phyloP scores from a whole-genome alignment of 805 yeast genomes.

The Saccharomycopsis sp. region DNA sequence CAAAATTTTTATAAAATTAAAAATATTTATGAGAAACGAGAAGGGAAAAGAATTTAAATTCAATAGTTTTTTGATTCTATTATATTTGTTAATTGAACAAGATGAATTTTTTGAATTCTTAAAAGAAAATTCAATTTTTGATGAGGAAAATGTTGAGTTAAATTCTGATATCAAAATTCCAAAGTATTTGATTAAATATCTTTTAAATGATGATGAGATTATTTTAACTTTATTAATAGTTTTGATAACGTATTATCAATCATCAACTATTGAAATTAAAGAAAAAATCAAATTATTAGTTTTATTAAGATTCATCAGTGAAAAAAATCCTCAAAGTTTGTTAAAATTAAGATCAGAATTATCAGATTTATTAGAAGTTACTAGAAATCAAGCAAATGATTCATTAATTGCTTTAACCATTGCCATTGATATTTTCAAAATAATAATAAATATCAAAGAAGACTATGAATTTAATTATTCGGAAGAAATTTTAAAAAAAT shows the following conservation, averaged over 20 bases:
- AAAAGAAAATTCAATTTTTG: background rate
- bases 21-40: background rate
- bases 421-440: conserved; percentile 2
- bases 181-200: background rate
- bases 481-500: too few species aligned
- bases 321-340: too few species aligned
- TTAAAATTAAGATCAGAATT: background rate
- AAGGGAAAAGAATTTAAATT: background rate
- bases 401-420: conserved; percentile 1
- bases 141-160: background rate
- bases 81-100: background rate
- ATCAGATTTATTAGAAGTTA: background rate
- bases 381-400: background rate
- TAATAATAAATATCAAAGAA: background rate
- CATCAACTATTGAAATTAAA: background rate
- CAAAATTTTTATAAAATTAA: background rate
- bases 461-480: too few species aligned
- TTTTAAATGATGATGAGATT: conserved; percentile 2
- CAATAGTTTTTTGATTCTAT: background rate
- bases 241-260: background rate
- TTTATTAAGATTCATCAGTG: conserved; percentile 7
- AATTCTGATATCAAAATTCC: conserved; percentile 5
- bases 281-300: conserved; percentile 2
- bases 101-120: conserved; percentile 2
- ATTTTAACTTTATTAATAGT: conserved; percentile 1